Evolutionary conservation across 306 rosid species (phyloP).

Genomic region (Prunus armeniaca): DNA sequence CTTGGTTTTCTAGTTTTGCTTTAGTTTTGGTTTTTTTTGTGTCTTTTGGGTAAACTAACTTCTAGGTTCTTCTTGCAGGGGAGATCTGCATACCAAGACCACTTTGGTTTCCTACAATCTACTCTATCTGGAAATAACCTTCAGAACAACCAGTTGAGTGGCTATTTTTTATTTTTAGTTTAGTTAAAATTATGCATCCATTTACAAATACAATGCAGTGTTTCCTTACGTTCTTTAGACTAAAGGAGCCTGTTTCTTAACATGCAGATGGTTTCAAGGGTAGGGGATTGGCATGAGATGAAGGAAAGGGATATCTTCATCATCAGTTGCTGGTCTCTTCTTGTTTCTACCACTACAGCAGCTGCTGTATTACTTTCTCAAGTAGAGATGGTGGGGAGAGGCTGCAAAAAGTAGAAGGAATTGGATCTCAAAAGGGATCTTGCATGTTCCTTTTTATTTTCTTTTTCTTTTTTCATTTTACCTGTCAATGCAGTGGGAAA

Average conservation of each 20-base stretch:
- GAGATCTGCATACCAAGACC: constrained; percentile 61
- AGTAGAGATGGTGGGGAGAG: constrained; percentile 24
- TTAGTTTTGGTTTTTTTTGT: neutral
- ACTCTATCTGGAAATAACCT: constrained; percentile 55
- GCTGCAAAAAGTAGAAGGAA: constrained; percentile 43
- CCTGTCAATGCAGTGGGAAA: constrained; percentile 62
- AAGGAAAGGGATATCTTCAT: constrained; percentile 5
- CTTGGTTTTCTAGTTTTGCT: constrained; percentile 1
- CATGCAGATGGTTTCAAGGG: constrained; percentile 68
- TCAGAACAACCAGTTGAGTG: constrained; percentile 58
- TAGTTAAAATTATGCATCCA: neutral
- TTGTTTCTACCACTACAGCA: constrained; percentile 17
- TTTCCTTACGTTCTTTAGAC: constrained; percentile 6
- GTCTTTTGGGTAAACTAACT: neutral
- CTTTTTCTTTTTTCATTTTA: constrained; percentile 16
- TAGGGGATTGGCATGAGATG: constrained; percentile 44
- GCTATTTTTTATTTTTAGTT: neutral
- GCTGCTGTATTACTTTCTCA: constrained; percentile 20
- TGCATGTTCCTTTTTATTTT: constrained; percentile 13
- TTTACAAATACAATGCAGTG: neutral
- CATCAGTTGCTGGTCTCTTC: constrained; percentile 13
- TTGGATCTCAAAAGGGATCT: constrained; percentile 40
- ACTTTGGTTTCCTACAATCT: constrained; percentile 52
- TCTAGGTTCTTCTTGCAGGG: constrained; percentile 45
- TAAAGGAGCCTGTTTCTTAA: constrained; percentile 10